Evolutionary conservation across 2,329 filamentous ascomycete species (phyloP).

Genomic region (Aureobasidium sp.): DNA sequence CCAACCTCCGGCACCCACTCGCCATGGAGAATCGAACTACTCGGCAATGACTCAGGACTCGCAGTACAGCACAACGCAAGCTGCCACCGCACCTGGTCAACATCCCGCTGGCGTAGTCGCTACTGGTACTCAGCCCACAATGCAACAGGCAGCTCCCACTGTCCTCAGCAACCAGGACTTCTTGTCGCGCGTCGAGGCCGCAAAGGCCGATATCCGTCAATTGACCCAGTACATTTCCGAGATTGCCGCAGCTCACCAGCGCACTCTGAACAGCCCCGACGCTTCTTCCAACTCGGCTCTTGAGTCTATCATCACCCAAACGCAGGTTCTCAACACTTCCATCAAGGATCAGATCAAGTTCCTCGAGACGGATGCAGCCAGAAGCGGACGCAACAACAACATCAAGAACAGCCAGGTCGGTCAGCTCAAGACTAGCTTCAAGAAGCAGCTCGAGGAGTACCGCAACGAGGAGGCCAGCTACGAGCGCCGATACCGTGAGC

Average conservation of each 20-base stretch:
- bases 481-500: constrained; percentile 62
- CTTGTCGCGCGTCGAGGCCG: constrained; percentile 54
- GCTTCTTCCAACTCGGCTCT: constrained; percentile 44
- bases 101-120: background rate
- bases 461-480: constrained; percentile 64
- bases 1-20: constrained; percentile 21
- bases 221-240: constrained; percentile 59
- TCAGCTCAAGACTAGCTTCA: constrained; percentile 63
- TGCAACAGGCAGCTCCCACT: constrained; percentile 31
- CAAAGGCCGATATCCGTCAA: constrained; percentile 59
- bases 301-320: constrained; percentile 60
- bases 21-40: constrained; percentile 29
- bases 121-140: constrained; percentile 14
- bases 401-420: constrained; percentile 64
- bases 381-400: constrained; percentile 50
- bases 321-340: constrained; percentile 62
- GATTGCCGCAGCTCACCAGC: constrained; percentile 64
- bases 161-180: constrained; percentile 49
- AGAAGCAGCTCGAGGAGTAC: constrained; percentile 62
- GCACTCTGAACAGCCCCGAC: constrained; percentile 59
- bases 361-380: constrained; percentile 61
- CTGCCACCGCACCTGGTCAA: background rate
- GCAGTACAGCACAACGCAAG: constrained; percentile 17
- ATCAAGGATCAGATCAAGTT: constrained; percentile 74
- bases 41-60: constrained; percentile 28